phyloP scores from a whole-genome alignment of 1,284 basidiomycete species.

The Omphalotus olearius region DNA sequence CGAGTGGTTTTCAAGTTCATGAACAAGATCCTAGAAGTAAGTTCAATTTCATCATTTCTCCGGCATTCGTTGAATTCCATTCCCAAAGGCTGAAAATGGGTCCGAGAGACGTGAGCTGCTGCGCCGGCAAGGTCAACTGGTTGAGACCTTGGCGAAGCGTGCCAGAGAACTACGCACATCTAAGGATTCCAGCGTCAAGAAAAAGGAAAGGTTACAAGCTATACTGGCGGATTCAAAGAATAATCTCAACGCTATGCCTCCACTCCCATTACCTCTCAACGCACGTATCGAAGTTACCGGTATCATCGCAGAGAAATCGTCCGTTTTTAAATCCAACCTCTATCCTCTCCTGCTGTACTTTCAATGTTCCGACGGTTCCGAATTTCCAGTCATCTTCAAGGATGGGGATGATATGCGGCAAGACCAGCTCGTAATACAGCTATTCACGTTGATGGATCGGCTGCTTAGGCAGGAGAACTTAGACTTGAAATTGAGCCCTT shows the following conservation, averaged over 20 bases:
- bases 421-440: conserved; percentile 95
- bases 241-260: conserved; percentile 67
- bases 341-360: conserved; percentile 91
- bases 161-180: conserved; percentile 86
- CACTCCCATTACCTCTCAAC: conserved; percentile 87
- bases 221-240: conserved; percentile 85
- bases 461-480: conserved; percentile 93
- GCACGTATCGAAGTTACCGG: conserved; percentile 80
- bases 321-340: conserved; percentile 97
- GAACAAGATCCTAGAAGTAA: conserved; percentile 80
- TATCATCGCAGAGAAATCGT: conserved; percentile 87
- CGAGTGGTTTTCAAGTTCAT: conserved; percentile 87
- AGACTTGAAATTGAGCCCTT: conserved; percentile 90
- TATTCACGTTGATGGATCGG: conserved; percentile 97
- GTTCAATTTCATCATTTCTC: conserved; percentile 16
- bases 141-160: conserved; percentile 78
- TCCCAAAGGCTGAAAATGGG: conserved; percentile 63
- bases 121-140: conserved; percentile 81
- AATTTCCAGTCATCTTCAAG: conserved; percentile 97
- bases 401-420: conserved; percentile 98
- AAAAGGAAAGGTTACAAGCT: conserved; percentile 90
- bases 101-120: conserved; percentile 78
- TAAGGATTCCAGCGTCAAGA: conserved; percentile 93
- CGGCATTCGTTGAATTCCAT: conserved; percentile 12
- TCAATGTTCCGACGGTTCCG: conserved; percentile 68